A percentile compares a stretch with the other conserved stretches of the same genome.
phyloP scores from a whole-genome alignment of 768 basidiomycete genomes.

The Mycena haematopus region DNA sequence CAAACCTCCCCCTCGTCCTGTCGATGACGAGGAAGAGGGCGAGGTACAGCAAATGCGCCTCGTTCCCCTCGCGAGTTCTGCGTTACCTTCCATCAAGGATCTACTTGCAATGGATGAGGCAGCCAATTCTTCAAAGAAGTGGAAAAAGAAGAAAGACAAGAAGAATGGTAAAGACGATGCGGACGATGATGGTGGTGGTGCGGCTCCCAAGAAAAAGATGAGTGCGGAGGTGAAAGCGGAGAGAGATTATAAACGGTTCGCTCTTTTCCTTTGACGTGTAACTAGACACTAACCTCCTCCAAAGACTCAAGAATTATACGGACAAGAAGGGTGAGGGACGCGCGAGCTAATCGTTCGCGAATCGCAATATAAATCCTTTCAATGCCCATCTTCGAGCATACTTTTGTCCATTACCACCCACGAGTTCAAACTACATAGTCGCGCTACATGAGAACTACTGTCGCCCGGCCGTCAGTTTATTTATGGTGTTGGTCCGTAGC shows the following conservation, averaged over 20 bases:
- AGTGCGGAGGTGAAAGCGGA: slow-evolving; percentile 55
- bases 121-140: slow-evolving; percentile 67
- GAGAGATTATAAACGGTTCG: slow-evolving; percentile 64
- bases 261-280: background rate
- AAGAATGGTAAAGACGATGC: slow-evolving; percentile 56
- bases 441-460: slow-evolving; percentile 22
- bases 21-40: slow-evolving; percentile 35
- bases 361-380: background rate
- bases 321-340: no score
- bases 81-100: slow-evolving; percentile 82
- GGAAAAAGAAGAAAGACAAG: slow-evolving; percentile 79
- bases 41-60: slow-evolving; percentile 62
- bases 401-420: no score
- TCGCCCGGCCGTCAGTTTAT: slow-evolving; percentile 59
- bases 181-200: slow-evolving; percentile 43
- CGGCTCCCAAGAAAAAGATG: slow-evolving; percentile 39
- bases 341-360: background rate
- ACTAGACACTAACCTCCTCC: background rate
- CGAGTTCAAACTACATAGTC: no score
- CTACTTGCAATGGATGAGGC: slow-evolving; percentile 81
- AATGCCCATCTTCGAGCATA: background rate
- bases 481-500: slow-evolving; percentile 80
- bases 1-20: slow-evolving; percentile 17
- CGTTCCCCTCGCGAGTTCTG: slow-evolving; percentile 78
- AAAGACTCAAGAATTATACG: slow-evolving; percentile 50